These are phyloP conservation scores for Acanthamoeba polyphaga DNA, from an alignment of 208 protist genomes.

Conservation along the genomic window DNA sequence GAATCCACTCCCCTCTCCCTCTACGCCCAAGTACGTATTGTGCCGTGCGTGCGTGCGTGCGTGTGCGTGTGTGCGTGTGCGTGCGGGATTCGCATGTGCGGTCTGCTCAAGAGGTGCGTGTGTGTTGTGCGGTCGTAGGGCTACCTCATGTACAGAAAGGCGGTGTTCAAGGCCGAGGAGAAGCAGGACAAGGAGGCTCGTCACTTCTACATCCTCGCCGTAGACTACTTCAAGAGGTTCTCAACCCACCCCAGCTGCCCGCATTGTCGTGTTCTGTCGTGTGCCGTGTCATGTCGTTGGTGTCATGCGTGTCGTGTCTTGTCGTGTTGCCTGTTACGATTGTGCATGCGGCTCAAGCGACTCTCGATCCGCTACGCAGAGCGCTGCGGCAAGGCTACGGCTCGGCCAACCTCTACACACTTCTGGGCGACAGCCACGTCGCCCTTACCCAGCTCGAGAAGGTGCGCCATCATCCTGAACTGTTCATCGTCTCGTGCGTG, in stretches of 20 bases:
- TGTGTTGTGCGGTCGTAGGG: not conserved
- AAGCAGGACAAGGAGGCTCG: constrained; percentile 20
- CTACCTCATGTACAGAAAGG: constrained; percentile 12
- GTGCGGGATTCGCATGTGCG: not conserved
- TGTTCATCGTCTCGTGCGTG: not conserved
- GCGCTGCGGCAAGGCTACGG: not conserved
- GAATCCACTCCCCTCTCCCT: not conserved
- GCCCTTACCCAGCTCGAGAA: not conserved
- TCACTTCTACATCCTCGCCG: constrained; percentile 23
- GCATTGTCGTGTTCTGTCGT: no score
- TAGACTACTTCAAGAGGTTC: not conserved
- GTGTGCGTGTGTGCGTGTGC: not conserved
- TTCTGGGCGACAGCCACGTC: constrained; percentile 1
- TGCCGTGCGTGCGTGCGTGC: not conserved
- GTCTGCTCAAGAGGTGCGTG: not conserved
- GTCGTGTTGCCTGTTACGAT: not conserved
- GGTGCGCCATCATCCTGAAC: not conserved
- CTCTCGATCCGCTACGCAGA: not conserved
- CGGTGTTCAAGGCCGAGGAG: constrained; percentile 37
- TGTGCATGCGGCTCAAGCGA: not conserved
- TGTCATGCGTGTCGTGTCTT: no score
- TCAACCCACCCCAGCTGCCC: no score
- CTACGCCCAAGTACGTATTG: constrained; percentile 10
- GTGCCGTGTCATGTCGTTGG: no score
- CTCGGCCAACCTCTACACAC: not conserved